Base-by-base conservation (phyloP, 73 alveolate species). In the Urostyla sp. region DNA sequence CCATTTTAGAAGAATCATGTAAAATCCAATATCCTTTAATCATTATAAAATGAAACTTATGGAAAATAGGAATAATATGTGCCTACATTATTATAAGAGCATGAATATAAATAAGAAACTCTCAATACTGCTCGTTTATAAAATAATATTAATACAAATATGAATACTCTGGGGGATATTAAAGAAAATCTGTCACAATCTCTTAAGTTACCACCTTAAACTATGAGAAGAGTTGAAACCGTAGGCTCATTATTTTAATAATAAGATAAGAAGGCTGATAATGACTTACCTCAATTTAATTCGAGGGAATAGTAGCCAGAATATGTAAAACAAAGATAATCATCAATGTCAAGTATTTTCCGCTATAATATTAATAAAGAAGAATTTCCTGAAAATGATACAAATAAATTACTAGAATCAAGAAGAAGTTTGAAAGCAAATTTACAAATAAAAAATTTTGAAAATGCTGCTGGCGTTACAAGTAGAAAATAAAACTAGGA, bases 211-310 rank as follows among this genome's bases (percentile, higher is more conserved):
- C n/a, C n/a, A n/a, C n/a, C n/a, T n/a, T n/a, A n/a, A 59, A 3
- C 56, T 11, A 35, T 59, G 34, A 59, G 76, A 59, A 59, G 76
- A 32, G 30, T 8, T 30, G 76, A 59, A 36, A 59, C 76, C 6
- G 55, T 59, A 3, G 56, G 76, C 27, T 11, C 57, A 18, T 13
- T 59, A 13, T 36, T 59, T 59, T 15, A 35, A 18, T 6, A 59
- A n/a, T 20, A 20, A n/a, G 8, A 55, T 8, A 27, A 24, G 24
- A 18, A 55, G 6, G 31, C 8, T 23, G 13, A 55, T 27, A 21
- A 21, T 23, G 72, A 11, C 52, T 40, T 11, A n/a, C n/a, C n/a
- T n/a, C n/a, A n/a, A n/a, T n/a, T n/a, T n/a, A n/a, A n/a, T n/a
- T 40, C 15, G 52, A 40, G 15, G 15, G 52, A 40, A 11, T 40